Conservation (phyloP, 2,329 filamentous ascomycete genomes). For the Gliomastix tumulicola region DNA sequence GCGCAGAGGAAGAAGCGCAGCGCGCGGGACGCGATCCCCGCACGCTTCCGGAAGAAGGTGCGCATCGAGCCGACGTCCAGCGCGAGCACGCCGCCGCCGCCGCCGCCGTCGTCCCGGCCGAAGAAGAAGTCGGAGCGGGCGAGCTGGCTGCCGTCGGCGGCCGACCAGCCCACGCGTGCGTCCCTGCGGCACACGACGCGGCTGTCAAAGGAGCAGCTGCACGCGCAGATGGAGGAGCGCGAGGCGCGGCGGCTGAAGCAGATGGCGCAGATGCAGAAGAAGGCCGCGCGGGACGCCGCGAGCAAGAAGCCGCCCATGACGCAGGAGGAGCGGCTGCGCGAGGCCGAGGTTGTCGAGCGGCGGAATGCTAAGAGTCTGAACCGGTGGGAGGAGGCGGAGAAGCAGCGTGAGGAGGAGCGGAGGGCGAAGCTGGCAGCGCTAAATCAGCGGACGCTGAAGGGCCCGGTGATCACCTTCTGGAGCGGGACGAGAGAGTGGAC, state of each 20-base stretch:
- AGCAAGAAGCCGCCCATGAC: constrained; percentile 76
- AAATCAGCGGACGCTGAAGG: constrained; percentile 78
- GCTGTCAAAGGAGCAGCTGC: constrained; percentile 53
- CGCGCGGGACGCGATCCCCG: constrained; percentile 65
- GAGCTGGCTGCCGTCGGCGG: constrained; percentile 48
- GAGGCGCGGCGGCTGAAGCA: constrained; percentile 66
- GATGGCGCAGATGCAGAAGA: constrained; percentile 59
- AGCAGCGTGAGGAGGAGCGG: constrained; percentile 77
- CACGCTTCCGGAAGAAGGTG: constrained; percentile 67
- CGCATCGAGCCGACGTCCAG: constrained; percentile 55
- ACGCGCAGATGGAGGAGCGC: constrained; percentile 68
- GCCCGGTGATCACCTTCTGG: constrained; percentile 87
- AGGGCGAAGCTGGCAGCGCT: constrained; percentile 78
- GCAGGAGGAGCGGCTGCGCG: constrained; percentile 75
- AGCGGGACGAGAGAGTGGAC: constrained; percentile 83
- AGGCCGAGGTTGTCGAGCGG: constrained; percentile 78
- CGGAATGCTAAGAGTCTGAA: constrained; percentile 86
- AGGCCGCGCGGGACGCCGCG: constrained; percentile 64
- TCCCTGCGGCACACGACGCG: constrained; percentile 52
- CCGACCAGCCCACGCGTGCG: constrained; percentile 50
- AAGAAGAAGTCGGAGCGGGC: constrained; percentile 55
- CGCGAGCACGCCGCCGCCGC: constrained; percentile 20
- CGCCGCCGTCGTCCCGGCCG: constrained; percentile 27
- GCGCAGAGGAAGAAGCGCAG: constrained; percentile 80
- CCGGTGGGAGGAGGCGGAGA: constrained; percentile 90